phyloP scores from a whole-genome alignment of 345 rosid genomes.

The Linum lewisii region DNA sequence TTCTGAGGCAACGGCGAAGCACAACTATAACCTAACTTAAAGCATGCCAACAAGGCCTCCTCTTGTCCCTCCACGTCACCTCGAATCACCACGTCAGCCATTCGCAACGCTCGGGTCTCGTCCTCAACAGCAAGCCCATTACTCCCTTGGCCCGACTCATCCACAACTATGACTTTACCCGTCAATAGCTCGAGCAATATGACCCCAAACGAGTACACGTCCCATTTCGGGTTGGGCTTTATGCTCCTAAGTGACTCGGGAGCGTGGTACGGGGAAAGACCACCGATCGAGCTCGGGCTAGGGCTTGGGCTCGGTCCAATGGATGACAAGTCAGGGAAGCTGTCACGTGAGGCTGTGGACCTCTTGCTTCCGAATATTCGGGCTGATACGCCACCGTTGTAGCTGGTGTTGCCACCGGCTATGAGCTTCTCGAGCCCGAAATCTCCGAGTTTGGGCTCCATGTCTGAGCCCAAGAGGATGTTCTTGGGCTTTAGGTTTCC shows the following conservation, averaged over 20 bases:
- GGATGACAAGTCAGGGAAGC: slow-evolving; percentile 26
- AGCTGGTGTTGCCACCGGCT: slow-evolving; percentile 45
- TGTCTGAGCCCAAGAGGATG: slow-evolving; percentile 55
- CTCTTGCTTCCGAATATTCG: slow-evolving; percentile 77
- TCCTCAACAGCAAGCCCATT: slow-evolving; percentile 66
- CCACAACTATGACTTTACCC: slow-evolving; percentile 60
- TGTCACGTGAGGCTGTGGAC: slow-evolving; percentile 40
- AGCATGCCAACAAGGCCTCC: slow-evolving; percentile 67
- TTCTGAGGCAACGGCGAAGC: slow-evolving; percentile 73
- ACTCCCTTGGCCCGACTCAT: slow-evolving; percentile 74
- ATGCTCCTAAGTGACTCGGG: slow-evolving; percentile 79
- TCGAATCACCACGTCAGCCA: slow-evolving; percentile 62
- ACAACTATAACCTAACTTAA: slow-evolving; percentile 70
- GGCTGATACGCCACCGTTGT: slow-evolving; percentile 49
- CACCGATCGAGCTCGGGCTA: slow-evolving; percentile 52
- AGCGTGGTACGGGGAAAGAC: slow-evolving; percentile 61
- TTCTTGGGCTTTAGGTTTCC: slow-evolving; percentile 88
- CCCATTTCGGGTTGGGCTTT: slow-evolving; percentile 87
- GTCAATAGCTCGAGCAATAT: slow-evolving; percentile 69
- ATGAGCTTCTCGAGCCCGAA: slow-evolving; percentile 79
- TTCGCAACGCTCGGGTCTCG: slow-evolving; percentile 44
- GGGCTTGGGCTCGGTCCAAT: slow-evolving; percentile 60
- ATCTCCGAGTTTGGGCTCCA: slow-evolving; percentile 82
- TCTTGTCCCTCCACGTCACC: slow-evolving; percentile 79
- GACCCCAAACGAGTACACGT: slow-evolving; percentile 72